Conservation (phyloP, 495 filamentous ascomycete genomes). For the Xylaria acuta region DNA sequence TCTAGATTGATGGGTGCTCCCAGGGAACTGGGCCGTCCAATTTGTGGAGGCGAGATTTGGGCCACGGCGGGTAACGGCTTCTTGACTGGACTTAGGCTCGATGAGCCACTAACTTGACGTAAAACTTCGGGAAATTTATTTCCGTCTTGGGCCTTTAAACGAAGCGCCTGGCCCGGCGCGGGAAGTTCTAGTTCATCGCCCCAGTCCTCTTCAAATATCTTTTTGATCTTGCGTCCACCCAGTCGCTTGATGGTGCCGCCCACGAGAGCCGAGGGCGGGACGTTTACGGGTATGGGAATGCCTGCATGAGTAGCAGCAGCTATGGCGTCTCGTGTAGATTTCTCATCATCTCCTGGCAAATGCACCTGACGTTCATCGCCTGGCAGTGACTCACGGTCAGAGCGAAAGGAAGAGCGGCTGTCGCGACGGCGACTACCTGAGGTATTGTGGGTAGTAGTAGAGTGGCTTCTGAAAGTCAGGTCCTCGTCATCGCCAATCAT, state of each 20-base stretch:
- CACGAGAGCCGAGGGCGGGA: slow-evolving; percentile 91
- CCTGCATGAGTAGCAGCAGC: slow-evolving; percentile 84
- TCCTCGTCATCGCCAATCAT: slow-evolving; percentile 73
- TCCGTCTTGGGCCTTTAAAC: slow-evolving; percentile 66
- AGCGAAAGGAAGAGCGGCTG: slow-evolving; percentile 77
- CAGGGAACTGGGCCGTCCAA: slow-evolving; percentile 31
- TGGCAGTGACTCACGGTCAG: slow-evolving; percentile 75
- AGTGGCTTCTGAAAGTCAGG: slow-evolving; percentile 68
- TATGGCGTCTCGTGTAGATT: slow-evolving; percentile 81
- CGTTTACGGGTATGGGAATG: slow-evolving; percentile 87
- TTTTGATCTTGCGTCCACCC: slow-evolving; percentile 78
- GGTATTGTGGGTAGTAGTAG: slow-evolving; percentile 50
- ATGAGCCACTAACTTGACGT: slow-evolving; percentile 64
- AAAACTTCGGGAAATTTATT: slow-evolving; percentile 71
- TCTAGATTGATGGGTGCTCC: slow-evolving; percentile 58
- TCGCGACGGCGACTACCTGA: slow-evolving; percentile 65
- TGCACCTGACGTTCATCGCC: slow-evolving; percentile 89
- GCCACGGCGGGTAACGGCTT: slow-evolving; percentile 30
- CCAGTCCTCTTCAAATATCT: slow-evolving; percentile 81
- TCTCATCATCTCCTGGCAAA: slow-evolving; percentile 78
- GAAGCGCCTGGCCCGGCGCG: slow-evolving; percentile 60
- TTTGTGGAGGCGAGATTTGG: slow-evolving; percentile 30
- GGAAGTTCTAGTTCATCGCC: slow-evolving; percentile 89
- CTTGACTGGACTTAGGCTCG: slow-evolving; percentile 50
- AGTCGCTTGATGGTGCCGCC: slow-evolving; percentile 94